phyloP scores from a whole-genome alignment of 305 asterid genomes.

The Withania somnifera region DNA sequence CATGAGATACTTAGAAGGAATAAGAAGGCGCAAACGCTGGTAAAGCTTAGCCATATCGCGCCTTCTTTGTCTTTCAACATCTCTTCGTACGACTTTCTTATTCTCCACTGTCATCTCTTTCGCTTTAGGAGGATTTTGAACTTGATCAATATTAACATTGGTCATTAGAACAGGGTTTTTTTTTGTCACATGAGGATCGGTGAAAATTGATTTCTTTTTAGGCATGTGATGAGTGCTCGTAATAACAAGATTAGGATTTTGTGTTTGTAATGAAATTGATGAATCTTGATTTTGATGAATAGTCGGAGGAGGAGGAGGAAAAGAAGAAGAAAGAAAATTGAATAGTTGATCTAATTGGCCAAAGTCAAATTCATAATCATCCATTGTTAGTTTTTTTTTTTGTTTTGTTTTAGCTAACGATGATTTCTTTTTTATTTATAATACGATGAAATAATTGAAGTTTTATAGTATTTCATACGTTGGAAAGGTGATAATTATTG shows the following conservation, averaged over 20 bases:
- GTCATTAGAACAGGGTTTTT: neutral
- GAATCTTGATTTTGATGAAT: neutral
- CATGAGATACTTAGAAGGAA: conserved; percentile 3
- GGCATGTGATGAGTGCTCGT: neutral
- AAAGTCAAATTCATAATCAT: neutral
- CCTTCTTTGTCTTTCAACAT: conserved; percentile 6
- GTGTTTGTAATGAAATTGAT: neutral
- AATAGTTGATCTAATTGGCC: neutral
- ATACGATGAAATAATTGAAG: neutral
- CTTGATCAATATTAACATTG: neutral
- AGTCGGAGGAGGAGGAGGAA: neutral
- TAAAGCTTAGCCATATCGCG: conserved; percentile 5
- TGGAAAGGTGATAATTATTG: neutral
- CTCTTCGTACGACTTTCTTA: neutral
- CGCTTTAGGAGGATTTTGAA: neutral
- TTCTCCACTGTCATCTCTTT: neutral
- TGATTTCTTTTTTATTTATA: neutral
- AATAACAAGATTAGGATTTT: neutral
- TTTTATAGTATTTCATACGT: neutral
- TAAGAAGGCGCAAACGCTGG: neutral
- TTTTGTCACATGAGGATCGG: neutral
- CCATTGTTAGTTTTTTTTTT: neutral
- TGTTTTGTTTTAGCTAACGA: neutral
- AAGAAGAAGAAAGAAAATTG: neutral
- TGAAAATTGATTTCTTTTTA: neutral